Percentiles rank a stretch among this genome's conserved stretches.
phyloP scores from a whole-genome alignment of 441 rosid genomes.

The Erodium trifolium region DNA sequence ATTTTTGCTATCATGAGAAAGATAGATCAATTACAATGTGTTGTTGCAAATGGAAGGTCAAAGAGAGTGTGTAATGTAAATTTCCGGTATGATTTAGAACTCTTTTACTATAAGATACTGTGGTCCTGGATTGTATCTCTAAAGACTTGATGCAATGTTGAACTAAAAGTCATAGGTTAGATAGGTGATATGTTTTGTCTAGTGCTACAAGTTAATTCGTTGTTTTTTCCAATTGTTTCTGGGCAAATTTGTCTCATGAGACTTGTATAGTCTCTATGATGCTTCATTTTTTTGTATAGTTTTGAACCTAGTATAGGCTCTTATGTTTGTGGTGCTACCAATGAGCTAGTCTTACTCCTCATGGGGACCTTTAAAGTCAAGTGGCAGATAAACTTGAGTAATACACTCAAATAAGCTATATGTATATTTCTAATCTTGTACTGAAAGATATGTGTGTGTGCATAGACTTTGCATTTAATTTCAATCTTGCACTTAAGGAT shows the following conservation, averaged over 20 bases:
- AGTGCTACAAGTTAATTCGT: background rate
- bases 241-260: background rate
- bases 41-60: no score
- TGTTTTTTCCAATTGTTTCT: background rate
- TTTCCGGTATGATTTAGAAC: background rate
- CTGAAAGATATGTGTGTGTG: background rate
- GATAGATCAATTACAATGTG: no score
- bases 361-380: background rate
- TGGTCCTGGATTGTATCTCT: background rate
- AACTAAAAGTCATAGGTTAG: slow-evolving; percentile 6
- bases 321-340: no score
- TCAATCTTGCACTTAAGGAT: slow-evolving; percentile 3
- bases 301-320: no score
- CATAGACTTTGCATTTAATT: background rate
- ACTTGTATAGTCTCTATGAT: background rate
- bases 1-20: no score
- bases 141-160: background rate
- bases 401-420: background rate
- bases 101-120: background rate
- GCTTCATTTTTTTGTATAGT: no score
- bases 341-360: no score
- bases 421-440: slow-evolving; percentile 1
- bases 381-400: background rate
- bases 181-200: background rate
- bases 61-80: no score